Evolutionary conservation across 2,329 filamentous ascomycete species (phyloP), one percentile per base, ranked within the genome.

Genomic region (Knoxdaviesia capensis): DNA sequence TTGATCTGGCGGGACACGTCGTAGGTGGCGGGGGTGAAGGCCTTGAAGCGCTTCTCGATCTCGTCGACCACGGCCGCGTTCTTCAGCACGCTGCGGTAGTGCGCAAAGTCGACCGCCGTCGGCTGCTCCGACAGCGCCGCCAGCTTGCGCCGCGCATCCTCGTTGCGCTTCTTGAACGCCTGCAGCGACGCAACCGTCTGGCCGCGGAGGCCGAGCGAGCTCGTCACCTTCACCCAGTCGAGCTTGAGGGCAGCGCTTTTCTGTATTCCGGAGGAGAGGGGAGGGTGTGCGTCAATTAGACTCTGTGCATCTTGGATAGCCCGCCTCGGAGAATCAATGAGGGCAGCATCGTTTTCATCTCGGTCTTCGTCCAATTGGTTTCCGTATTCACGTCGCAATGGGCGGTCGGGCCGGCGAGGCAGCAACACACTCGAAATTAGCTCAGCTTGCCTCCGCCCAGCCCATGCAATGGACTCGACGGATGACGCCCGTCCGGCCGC

Each of bases 131-230:
- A 77, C 45, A 98, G 84, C 48, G 75, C 56, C 63, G 81, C 77
- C 48, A 98, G 73, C 68, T 88, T 88, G 70, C 90, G 88, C 66
- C 88, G 87, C 59, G 85, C 88, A 62, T 94, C 87, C 61, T 98
- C 90, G 73, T 96, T 94, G 69, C 90, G 87, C 78, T 94, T 90
- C 77, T 98, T 98, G 80, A 98, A 98, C 51, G 84, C 75, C 62
- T 88, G 80, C 48, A 98, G 85, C 48, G 88, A 81, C 56, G 80
- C 68, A 53, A 84, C 87, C 53, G 90, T 98, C 69, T 86, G 83
- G 62, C 90, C 90, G 64, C 84, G 84, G 63, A 98, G 85, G 63
- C 88, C 88, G 57, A 98, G 86, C 59, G 88, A 92, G 66, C 74
- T 77, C 66, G 80, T 80, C 59, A 98, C 77, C 70, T 92, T 90